Percentiles rank a stretch among this genome's conserved stretches.
Conservation (phyloP, 148 eudicot genomes). For the Camellia lanceoleosa region DNA sequence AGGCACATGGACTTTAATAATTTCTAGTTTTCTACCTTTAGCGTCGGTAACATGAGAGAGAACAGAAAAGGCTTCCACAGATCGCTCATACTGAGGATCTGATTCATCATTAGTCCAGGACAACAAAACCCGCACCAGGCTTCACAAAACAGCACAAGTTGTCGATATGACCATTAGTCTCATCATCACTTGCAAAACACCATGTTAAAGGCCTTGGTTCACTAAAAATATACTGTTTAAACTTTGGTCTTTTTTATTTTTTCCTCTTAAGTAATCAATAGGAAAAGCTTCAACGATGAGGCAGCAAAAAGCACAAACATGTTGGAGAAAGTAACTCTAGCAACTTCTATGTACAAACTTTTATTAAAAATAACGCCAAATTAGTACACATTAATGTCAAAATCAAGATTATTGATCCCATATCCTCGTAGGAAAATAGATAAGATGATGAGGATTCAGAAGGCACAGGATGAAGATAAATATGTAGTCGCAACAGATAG, state of each 20-base stretch:
- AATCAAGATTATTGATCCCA: too few species aligned
- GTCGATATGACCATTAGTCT: slow-evolving; percentile 94
- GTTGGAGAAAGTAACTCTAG: too few species aligned
- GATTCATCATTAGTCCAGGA: slow-evolving; percentile 90
- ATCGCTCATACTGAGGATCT: slow-evolving; percentile 79
- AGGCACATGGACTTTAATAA: slow-evolving; percentile 87
- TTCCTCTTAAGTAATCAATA: background rate
- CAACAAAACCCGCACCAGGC: slow-evolving; percentile 80
- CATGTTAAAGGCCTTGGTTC: slow-evolving; percentile 1
- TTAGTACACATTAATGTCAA: too few species aligned
- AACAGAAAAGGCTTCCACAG: slow-evolving; percentile 63
- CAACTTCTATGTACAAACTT: too few species aligned
- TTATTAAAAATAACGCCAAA: too few species aligned
- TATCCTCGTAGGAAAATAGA: too few species aligned
- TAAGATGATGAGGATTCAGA: too few species aligned
- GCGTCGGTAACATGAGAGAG: slow-evolving; percentile 73
- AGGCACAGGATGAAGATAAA: too few species aligned
- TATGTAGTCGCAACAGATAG: too few species aligned
- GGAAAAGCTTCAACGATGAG: too few species aligned
- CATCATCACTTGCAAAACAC: slow-evolving; percentile 72
- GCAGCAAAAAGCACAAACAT: too few species aligned
- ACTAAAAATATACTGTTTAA: background rate
- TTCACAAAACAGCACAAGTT: slow-evolving; percentile 88
- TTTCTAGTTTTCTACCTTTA: slow-evolving; percentile 73
- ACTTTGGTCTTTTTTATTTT: background rate